Evolutionary conservation across 2,329 filamentous ascomycete genomes (phyloP), one percentile per base, ranked within the genome.

Genomic region (Scedosporium dehoogii): DNA sequence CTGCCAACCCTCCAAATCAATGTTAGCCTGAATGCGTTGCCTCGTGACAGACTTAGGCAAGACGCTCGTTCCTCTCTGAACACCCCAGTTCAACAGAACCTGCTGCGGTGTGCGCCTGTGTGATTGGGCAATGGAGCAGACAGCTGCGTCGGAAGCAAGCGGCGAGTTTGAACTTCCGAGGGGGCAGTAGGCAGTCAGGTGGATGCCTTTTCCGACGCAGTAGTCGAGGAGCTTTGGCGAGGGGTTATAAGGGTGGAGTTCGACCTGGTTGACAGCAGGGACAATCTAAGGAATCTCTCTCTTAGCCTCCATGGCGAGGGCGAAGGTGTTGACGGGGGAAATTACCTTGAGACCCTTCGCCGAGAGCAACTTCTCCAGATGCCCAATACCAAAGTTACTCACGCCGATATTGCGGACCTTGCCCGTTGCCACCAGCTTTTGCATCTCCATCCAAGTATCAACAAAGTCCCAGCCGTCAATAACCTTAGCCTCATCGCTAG

Each of bases 21-120:
- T 90, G 81, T 96, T 96, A 65, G 78, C 83, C 75, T 88, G 80
- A 69, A 96, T 92, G 53, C 91, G 84, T 62, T 79, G 79, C 67
- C 85, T 82, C 67, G 84, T 92, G 63, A 92, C 88, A 59, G 84
- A 89, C 82, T 96, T 96, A 69, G 91, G 91, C 69, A 96, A 91
- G 60, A 96, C 90, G 66, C 85, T 89, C 79, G 87, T 91, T 63
- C 88, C 90, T 71, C 91, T 86, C 73, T 89, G 85, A 62, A 94
- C 76, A 66, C 90, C 90, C 90, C 90, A 96, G 69, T 86, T 79
- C 66, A 96, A 76, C 69, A 94, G 76, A 59, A 92, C 84, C 80
- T 96, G 89, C 78, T 92, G 87, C 6, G 83, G 79, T 14, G 86
- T 85, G 78, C 85, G 86, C 70, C 82, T 82, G 77, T 89, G 89